These are phyloP conservation scores for Fusarium camptoceras DNA, from an alignment of 2,329 filamentous ascomycete species.

Conservation along the genomic window DNA sequence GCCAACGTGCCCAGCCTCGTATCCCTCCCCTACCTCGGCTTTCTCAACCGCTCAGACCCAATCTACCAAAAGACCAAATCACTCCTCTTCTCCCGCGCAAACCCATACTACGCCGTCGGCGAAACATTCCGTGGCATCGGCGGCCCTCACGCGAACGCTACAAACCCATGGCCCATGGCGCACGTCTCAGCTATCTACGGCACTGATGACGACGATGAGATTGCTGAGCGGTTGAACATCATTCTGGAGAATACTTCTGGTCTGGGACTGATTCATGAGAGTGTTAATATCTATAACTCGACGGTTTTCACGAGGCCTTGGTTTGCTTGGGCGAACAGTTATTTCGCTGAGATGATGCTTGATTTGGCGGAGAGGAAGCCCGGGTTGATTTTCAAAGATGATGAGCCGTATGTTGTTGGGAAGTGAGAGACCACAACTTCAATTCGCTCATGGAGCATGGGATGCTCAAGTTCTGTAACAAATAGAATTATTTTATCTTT, in stretches of 20 bases:
- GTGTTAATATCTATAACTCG: constrained; percentile 20
- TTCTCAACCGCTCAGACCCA: constrained; percentile 9
- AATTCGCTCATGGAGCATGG: fast-evolving
- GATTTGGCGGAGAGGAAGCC: constrained; percentile 22
- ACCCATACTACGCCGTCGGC: constrained; percentile 19
- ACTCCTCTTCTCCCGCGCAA: constrained; percentile 10
- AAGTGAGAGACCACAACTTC: background rate
- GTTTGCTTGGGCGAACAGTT: constrained; percentile 32
- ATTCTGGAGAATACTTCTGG: constrained; percentile 28
- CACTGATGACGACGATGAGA: constrained; percentile 7
- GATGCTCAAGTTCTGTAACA: no score
- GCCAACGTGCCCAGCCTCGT: constrained; percentile 25
- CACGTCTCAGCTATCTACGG: constrained; percentile 25
- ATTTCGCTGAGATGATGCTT: constrained; percentile 24
- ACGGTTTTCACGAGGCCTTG: constrained; percentile 15
- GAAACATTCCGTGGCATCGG: constrained; percentile 18
- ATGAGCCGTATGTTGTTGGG: constrained; percentile 8
- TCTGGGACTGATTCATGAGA: constrained; percentile 14
- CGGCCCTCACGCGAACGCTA: constrained; percentile 20
- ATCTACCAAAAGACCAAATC: constrained; percentile 21
- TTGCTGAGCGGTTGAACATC: background rate
- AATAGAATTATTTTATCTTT: no score
- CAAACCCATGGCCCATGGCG: constrained; percentile 22
- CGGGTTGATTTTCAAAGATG: constrained; percentile 5
- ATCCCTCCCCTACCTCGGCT: constrained; percentile 16